Base-by-base conservation (phyloP, 75 land plant species). In the Picea sitchensis region DNA sequence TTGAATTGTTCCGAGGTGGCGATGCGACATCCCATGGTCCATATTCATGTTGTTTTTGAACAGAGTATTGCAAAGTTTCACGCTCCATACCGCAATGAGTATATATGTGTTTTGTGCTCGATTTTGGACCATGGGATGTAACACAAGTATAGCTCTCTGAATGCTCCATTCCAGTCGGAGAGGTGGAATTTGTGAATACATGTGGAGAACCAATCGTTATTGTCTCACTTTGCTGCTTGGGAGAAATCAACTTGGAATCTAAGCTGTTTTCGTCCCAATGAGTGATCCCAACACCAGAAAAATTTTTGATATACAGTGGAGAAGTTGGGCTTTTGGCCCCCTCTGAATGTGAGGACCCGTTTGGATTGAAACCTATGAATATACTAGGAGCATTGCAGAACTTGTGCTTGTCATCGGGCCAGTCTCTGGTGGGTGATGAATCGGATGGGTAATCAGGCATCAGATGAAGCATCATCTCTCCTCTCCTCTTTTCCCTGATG, bases 91-190 rank as follows among this genome's bases (percentile, higher is more conserved):
- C 44, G 13, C 51, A 8, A 71, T 71, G 54, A 44, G 20, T 71
- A 41, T 71, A 71, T 71, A 44, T 71, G 9, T 47, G 47, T 47
- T 20, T 71, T n/a, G 74, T 71, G 74, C 23, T 71, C 13, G 74
- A 71, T n/a, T 44, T 41, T 8, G 74, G 74, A 2, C 59, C 74
- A 58, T 78, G 75, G 7, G 80, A 84, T 76, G 79, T 84, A 21
- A 84, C 83, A 76, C 83, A 84, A 20, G 86, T 84, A 72, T 84
- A 84, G 72, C 82, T 78, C 77, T 84, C 86, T 38, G 82, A 84
- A 58, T 74, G n/a, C 73, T 80, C 80, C 58, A 76, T 30, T 58
- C 34, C 77, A 26, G 60, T 31, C 31, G 56, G 6, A 5, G 63
- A 23, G n/a, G 61, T 21, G 63, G 61, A 18, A 7, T 58, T 57